phyloP scores from a whole-genome alignment of 1,284 basidiomycete genomes.

The Papiliotrema flavescens region DNA sequence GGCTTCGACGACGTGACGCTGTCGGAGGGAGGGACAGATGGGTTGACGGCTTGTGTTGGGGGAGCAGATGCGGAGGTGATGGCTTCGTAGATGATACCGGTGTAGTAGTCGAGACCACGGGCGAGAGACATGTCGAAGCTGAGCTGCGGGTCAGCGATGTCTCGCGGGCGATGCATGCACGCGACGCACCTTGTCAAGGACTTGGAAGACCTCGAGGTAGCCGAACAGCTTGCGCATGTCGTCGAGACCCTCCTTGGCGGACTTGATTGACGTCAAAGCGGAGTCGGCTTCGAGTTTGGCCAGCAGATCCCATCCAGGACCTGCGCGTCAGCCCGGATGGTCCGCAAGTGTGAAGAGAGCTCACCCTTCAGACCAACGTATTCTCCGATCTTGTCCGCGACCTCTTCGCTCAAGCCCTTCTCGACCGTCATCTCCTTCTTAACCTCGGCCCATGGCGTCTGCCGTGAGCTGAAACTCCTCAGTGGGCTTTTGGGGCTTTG shows the following conservation, averaged over 20 bases:
- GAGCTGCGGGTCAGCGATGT: slow-evolving; percentile 55
- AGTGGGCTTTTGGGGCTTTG: too few relatives aligned
- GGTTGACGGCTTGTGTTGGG: slow-evolving; percentile 65
- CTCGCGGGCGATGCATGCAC: not conserved
- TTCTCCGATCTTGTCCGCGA: slow-evolving; percentile 92
- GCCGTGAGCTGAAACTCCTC: not conserved
- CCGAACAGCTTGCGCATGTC: slow-evolving; percentile 88
- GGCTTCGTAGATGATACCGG: slow-evolving; percentile 97
- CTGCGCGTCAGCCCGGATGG: slow-evolving; percentile 17
- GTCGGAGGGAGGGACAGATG: slow-evolving; percentile 48
- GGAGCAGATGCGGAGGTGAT: slow-evolving; percentile 90
- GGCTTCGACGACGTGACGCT: slow-evolving; percentile 34
- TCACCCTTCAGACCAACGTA: slow-evolving; percentile 92
- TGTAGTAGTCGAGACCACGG: slow-evolving; percentile 96
- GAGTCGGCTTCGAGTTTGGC: slow-evolving; percentile 67
- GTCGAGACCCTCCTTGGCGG: slow-evolving; percentile 77
- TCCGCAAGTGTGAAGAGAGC: too few relatives aligned
- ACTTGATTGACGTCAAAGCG: slow-evolving; percentile 64
- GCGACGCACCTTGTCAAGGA: slow-evolving; percentile 65
- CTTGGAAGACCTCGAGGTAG: slow-evolving; percentile 76
- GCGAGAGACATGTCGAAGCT: slow-evolving; percentile 96
- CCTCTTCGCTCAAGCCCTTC: slow-evolving; percentile 78
- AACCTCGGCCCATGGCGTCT: slow-evolving; percentile 87
- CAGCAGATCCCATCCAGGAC: slow-evolving; percentile 67
- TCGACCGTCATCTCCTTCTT: slow-evolving; percentile 95